These are phyloP conservation scores for Taphrina pruni DNA, from an alignment of 1,139 yeast genomes.

Conservation along the genomic window DNA sequence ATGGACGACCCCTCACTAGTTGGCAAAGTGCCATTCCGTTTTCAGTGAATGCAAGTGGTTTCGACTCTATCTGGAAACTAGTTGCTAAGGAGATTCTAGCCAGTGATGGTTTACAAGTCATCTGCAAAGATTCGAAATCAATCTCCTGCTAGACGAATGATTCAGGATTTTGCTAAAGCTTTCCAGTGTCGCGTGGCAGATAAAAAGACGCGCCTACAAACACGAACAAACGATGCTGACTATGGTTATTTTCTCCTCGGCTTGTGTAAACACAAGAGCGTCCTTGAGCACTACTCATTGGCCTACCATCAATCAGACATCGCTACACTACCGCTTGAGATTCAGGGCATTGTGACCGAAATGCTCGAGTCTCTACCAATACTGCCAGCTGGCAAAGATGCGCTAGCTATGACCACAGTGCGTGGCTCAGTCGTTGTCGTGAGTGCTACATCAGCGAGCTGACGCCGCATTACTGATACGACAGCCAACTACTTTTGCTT, in stretches of 20 bases:
- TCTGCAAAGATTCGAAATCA: slow-evolving; percentile 7
- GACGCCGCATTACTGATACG: background rate
- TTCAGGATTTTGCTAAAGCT: slow-evolving; percentile 10
- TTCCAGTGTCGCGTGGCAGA: background rate
- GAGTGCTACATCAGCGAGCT: background rate
- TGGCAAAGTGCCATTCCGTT: slow-evolving; percentile 14
- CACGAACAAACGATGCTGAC: slow-evolving; percentile 18
- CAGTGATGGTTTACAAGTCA: slow-evolving; percentile 4
- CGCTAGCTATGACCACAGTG: background rate
- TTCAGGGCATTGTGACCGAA: background rate
- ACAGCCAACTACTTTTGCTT: slow-evolving; percentile 10
- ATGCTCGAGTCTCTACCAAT: background rate
- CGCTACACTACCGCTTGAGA: background rate
- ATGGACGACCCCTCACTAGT: slow-evolving; percentile 1
- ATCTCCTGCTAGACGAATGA: background rate
- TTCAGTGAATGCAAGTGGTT: background rate
- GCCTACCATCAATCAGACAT: slow-evolving; percentile 4
- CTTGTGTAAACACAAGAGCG: background rate
- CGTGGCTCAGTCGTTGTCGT: slow-evolving; percentile 5
- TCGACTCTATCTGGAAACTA: background rate
- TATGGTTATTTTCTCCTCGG: slow-evolving; percentile 13
- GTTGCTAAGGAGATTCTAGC: background rate
- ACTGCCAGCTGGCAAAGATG: slow-evolving; percentile 6
- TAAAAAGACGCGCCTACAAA: background rate
- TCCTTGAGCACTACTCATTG: background rate